Evolutionary conservation across 768 basidiomycete genomes (phyloP), one percentile per base, ranked within the genome.

Genomic region (Serendipita vermifera): DNA sequence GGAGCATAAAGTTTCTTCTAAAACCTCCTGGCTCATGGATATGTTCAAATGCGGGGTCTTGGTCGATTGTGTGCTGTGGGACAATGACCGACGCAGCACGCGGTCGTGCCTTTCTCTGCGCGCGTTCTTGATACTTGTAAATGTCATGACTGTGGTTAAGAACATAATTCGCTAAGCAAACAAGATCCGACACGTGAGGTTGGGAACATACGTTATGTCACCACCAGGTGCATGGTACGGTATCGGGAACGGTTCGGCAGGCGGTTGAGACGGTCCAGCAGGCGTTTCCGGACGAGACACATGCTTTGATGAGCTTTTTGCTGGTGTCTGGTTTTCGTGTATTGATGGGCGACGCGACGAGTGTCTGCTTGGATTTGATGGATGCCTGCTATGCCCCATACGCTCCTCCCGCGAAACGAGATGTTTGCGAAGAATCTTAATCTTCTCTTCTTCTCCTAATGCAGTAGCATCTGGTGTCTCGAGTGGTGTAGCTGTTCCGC

Each of bases 1-100:
- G 68, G 29, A 83, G 71, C 5, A 97, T 73, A 67, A 89, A 96
- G 67, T 93, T 89, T 55, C 93, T 76, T 62, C 93, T 76, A 70
- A 97, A 96, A 1, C 92, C 93, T 56, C 93, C 93, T 0, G 93
- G 94, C 65, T 94, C 88, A 59, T 90, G 89, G 54, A 98, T 91
- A 62, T 93, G 89, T 63, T 92, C 85, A 57, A 96, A 87, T 2
- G 78, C 85, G 17, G 93, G 87, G 64, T 88, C 78, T 43, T 43
- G 61, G n/a, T 33, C 5, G 73, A 73, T 3, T 76, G 71, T 0
- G 68, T 64, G 41, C 22, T 22, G 20, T 29, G 56, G 56, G 27
- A 57, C 56, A 51, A 57, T 15, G 38, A 65, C 59, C 22, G 60
- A 35, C 55, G 58, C 33, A 46, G 58, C 55, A 36, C 59, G 41